Percentiles rank a stretch among this genome's conserved stretches.
phyloP scores from a whole-genome alignment of 176 grass and related monocot species.

The Carex kokanica region DNA sequence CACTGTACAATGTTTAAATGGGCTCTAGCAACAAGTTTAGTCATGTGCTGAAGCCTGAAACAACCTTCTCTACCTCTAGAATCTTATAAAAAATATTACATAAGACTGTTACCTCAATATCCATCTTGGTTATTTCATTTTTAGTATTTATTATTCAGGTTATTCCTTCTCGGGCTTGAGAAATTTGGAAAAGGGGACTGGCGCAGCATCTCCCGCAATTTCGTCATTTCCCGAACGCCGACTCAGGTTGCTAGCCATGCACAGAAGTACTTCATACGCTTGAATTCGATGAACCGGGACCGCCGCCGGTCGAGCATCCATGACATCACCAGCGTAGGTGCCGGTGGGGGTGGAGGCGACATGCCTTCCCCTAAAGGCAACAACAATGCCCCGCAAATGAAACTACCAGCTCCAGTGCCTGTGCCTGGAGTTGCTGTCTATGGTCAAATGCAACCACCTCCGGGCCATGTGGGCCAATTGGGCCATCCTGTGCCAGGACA shows the following conservation, averaged over 20 bases:
- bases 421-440: constrained; percentile 50
- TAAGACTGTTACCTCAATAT: not conserved
- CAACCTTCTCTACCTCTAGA: too few relatives aligned
- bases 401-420: constrained; percentile 42
- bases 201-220: constrained; percentile 98
- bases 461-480: constrained; percentile 42
- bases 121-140: not conserved
- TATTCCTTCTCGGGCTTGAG: constrained; percentile 85
- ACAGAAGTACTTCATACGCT: constrained; percentile 95
- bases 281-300: constrained; percentile 89
- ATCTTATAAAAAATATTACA: too few relatives aligned
- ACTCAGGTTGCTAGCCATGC: constrained; percentile 98
- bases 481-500: constrained; percentile 72
- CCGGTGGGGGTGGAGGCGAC: constrained; percentile 37
- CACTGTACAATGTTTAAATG: not conserved
- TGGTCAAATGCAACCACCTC: constrained; percentile 26
- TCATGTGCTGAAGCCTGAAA: not conserved
- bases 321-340: constrained; percentile 78
- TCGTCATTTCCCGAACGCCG: constrained; percentile 86
- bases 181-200: constrained; percentile 98
- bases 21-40: not conserved
- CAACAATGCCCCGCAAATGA: constrained; percentile 32
- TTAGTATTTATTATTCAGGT: constrained; percentile 30
- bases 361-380: constrained; percentile 42
- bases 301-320: constrained; percentile 92